Evolutionary conservation across 139 green algal genomes (phyloP), one percentile per base, ranked within the genome.

Genomic region (Gonium pectorale): DNA sequence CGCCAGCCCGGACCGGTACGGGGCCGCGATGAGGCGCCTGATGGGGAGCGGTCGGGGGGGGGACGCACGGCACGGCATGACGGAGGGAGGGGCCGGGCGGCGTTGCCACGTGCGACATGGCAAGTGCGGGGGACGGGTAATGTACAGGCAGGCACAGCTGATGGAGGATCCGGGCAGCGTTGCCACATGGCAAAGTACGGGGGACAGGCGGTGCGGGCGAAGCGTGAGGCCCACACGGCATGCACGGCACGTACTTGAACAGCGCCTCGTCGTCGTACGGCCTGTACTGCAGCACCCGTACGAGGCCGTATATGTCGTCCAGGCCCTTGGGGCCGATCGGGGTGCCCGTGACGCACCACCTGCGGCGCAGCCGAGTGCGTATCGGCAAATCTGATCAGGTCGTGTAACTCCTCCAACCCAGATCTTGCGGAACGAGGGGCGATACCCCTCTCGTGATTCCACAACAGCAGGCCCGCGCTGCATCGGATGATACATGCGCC

Each of bases 301-400:
- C 49, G 60, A 95, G 79, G 11, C 87, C 89, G 3, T 73, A 78
- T 4, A 96, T 62, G 87, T 95, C 94, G 0, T 87, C 27, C 41
- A 97, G 86, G 24, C 88, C 91, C 66, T 87, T 69, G 0, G 59
- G 1, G 37, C 84, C 91, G 13, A 93, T 85, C 21, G 89, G 90
- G 51, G 90, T 95, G 63, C 94, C 94, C 15, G 93, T 95, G 21
- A 96, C 94, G 33, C 85, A 92, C 94, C 93, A 96, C 68, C 93
- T 86, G 88, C 6, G 6, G 54, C 22, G 21, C 54, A 63, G 11
- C 46, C 13, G 13, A 15, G 46, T 54, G 15, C 13, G 46, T 11
- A 54, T 15, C 46, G 56, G 56, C 56, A n/a, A 8, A 26, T 64
- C 24, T 64, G 24, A 9, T n/a, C 21, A 21, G 17, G 56, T 33